A percentile compares a stretch with the other conserved stretches of the same genome.
These are phyloP conservation scores for Cytospora leucostoma DNA, from an alignment of 2,329 filamentous ascomycete species.

Conservation along the genomic window DNA sequence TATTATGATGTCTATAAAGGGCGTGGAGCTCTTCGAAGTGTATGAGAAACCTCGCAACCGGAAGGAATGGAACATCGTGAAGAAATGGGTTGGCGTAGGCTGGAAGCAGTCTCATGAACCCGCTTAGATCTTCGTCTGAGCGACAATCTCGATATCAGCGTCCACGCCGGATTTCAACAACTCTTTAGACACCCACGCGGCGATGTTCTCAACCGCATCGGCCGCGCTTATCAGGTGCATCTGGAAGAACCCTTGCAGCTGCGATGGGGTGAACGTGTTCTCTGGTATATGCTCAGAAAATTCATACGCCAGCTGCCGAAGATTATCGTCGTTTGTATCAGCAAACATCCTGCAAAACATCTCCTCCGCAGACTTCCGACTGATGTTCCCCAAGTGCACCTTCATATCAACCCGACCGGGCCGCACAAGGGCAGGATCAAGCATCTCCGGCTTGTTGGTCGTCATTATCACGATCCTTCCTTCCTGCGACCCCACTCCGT, in stretches of 20 bases:
- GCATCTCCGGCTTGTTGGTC: conserved; percentile 63
- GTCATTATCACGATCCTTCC: conserved; percentile 72
- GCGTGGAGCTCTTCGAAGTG: too few relatives aligned
- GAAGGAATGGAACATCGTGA: background rate
- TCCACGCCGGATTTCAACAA: conserved; percentile 8
- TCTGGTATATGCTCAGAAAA: conserved; percentile 38
- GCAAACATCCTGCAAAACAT: conserved; percentile 42
- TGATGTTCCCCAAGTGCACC: conserved; percentile 53
- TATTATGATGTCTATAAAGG: too few relatives aligned
- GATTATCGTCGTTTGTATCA: conserved; percentile 28
- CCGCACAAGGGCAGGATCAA: conserved; percentile 62
- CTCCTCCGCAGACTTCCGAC: conserved; percentile 37
- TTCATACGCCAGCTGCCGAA: conserved; percentile 32
- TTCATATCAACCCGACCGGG: conserved; percentile 64
- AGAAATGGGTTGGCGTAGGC: background rate
- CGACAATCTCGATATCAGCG: conserved; percentile 25
- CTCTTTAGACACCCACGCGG: conserved; percentile 21
- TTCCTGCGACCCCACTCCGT: conserved; percentile 67
- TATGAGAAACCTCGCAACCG: too few relatives aligned
- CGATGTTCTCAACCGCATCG: conserved; percentile 32
- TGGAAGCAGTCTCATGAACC: accelerated
- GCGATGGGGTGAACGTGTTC: conserved; percentile 39
- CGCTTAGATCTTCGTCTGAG: conserved; percentile 1
- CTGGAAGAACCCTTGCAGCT: conserved; percentile 41
- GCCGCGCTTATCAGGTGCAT: conserved; percentile 36